phyloP scores from a whole-genome alignment of 2,329 filamentous ascomycete genomes.

The Cercospora sesami region DNA sequence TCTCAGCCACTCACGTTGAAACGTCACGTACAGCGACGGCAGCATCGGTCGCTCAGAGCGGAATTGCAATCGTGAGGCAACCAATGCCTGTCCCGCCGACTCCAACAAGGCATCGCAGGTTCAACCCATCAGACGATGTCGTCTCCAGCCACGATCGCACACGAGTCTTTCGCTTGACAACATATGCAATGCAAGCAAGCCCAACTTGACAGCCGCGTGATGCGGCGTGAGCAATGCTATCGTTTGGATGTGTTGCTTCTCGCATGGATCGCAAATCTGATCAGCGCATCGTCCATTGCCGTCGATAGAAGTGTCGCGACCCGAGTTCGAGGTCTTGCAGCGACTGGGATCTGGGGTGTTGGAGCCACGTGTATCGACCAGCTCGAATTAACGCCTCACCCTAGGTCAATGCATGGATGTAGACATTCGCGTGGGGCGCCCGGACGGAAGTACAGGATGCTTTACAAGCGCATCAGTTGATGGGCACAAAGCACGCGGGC shows the following conservation, averaged over 20 bases:
- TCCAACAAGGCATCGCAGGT: neutral
- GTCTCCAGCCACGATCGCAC: neutral
- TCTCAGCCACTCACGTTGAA: neutral
- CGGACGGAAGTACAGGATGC: neutral
- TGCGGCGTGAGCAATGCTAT: neutral
- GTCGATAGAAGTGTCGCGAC: neutral
- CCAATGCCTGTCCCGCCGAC: neutral
- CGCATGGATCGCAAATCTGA: neutral
- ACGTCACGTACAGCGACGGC: neutral
- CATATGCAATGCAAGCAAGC: slow-evolving; percentile 4
- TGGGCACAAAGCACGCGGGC: neutral
- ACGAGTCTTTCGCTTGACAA: neutral
- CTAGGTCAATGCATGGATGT: neutral
- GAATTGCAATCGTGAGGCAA: neutral
- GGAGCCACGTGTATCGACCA: slow-evolving; percentile 4
- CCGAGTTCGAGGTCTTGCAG: neutral
- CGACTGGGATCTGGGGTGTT: slow-evolving; percentile 1
- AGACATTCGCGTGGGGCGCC: neutral
- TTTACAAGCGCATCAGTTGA: neutral
- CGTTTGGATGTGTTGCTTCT: neutral
- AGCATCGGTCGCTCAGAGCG: neutral
- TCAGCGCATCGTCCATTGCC: neutral
- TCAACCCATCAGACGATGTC: neutral
- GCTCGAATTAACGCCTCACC: neutral
- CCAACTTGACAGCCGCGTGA: slow-evolving; percentile 1